Evolutionary conservation across 306 rosid genomes (phyloP).

Genomic region (Heteromeles arbutifolia): DNA sequence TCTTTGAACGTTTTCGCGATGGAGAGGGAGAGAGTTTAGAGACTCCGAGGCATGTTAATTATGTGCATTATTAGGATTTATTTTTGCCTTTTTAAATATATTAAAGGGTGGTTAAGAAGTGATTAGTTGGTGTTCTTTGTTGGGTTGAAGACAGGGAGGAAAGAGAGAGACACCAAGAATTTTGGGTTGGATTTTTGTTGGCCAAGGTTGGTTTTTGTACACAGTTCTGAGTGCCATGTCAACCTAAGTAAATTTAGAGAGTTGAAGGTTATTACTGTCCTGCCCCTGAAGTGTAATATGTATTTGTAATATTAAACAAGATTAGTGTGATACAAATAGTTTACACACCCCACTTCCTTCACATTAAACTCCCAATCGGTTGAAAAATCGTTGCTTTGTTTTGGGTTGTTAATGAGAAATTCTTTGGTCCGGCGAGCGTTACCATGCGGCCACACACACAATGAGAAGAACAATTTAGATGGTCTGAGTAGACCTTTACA

Average conservation of each 20-base stretch:
- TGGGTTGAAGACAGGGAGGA: not conserved
- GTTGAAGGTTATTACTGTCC: not conserved
- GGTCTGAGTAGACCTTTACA: too few relatives aligned
- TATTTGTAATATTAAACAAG: not conserved
- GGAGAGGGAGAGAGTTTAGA: slow-evolving; percentile 5
- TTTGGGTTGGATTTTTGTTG: not conserved
- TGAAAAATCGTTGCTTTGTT: not conserved
- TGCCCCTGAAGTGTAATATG: not conserved
- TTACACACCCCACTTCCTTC: not conserved
- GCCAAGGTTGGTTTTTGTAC: not conserved
- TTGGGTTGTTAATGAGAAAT: not conserved
- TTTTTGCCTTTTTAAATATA: not conserved
- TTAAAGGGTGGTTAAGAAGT: slow-evolving; percentile 11
- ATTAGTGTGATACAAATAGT: not conserved
- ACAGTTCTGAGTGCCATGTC: not conserved
- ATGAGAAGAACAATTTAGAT: too few relatives aligned
- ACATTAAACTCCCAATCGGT: not conserved
- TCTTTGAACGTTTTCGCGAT: not conserved
- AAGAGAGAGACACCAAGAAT: not conserved
- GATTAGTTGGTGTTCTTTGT: not conserved
- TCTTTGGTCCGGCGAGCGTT: not conserved
- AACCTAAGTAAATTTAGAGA: not conserved
- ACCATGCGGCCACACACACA: too few relatives aligned
- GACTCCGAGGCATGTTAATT: not conserved
- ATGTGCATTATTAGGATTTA: not conserved